phyloP scores from a whole-genome alignment of 2,329 filamentous ascomycete genomes.

The Ophiostoma triangulosporum region DNA sequence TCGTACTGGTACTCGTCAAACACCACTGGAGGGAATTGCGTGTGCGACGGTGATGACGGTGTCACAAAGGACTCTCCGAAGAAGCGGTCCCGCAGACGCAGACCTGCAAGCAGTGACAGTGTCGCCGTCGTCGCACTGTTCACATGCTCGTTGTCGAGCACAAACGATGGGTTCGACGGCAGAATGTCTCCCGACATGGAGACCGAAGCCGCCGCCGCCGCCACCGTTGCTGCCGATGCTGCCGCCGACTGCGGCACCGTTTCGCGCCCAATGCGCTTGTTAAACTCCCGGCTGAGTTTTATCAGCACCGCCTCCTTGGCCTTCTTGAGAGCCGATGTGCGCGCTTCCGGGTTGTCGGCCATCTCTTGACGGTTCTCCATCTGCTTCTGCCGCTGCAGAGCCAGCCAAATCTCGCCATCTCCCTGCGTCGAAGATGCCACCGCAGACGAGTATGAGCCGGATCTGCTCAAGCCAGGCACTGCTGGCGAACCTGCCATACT shows the following conservation, averaged over 20 bases:
- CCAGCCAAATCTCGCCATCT: slow-evolving; percentile 34
- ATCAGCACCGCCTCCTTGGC: slow-evolving; percentile 47
- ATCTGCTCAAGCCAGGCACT: not conserved
- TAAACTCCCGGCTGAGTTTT: slow-evolving; percentile 42
- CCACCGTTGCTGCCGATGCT: slow-evolving; percentile 4
- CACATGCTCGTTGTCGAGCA: not conserved
- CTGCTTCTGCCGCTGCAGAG: slow-evolving; percentile 44
- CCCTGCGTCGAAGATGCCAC: not conserved
- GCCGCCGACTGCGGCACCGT: slow-evolving; percentile 6
- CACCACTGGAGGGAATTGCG: not conserved
- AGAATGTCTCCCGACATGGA: slow-evolving; percentile 17
- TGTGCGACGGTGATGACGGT: not conserved
- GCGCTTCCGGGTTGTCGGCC: slow-evolving; percentile 42
- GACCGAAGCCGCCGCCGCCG: slow-evolving; percentile 8
- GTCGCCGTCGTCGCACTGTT: slow-evolving; percentile 13
- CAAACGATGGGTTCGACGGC: not conserved
- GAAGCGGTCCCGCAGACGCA: slow-evolving; percentile 28
- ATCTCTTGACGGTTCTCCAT: slow-evolving; percentile 26
- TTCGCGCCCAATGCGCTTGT: slow-evolving; percentile 13
- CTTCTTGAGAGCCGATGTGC: slow-evolving; percentile 40
- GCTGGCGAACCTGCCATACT: not conserved
- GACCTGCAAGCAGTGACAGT: slow-evolving; percentile 23
- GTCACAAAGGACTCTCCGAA: slow-evolving; percentile 20
- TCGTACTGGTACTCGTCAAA: slow-evolving; percentile 17
- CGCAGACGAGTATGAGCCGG: slow-evolving; percentile 5